phyloP scores from a whole-genome alignment of 371 early-diverging fungal species.

The Mucor plumbeus region DNA sequence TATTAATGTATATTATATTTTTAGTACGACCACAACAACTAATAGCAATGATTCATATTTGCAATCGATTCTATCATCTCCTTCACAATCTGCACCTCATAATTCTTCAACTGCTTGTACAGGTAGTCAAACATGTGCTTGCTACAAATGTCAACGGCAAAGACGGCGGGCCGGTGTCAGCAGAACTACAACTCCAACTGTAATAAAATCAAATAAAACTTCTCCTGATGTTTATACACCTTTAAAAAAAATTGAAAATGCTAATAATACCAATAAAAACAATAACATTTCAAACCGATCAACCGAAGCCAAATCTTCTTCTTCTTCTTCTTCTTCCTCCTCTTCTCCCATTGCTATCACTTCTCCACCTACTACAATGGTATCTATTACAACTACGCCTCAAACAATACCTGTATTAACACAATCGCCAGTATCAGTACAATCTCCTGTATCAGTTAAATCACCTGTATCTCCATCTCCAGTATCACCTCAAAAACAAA shows the following conservation, averaged over 20 bases:
- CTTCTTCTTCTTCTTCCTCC: slow-evolving; percentile 9
- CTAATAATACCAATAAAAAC: not conserved
- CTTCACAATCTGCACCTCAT: slow-evolving; percentile 11
- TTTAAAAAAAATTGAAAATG: slow-evolving; percentile 7
- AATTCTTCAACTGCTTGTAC: slow-evolving; percentile 25
- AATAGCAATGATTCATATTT: slow-evolving; percentile 25
- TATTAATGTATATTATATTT: slow-evolving; percentile 15
- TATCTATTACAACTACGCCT: not conserved
- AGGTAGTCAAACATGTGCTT: slow-evolving; percentile 32
- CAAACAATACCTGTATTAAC: not conserved
- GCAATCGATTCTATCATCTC: slow-evolving; percentile 30
- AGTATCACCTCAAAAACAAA: slow-evolving; percentile 10
- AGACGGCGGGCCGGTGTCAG: slow-evolving; percentile 39
- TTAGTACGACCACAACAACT: slow-evolving; percentile 12
- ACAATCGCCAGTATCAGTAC: not conserved
- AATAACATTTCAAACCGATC: slow-evolving; percentile 6
- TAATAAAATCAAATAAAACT: not conserved
- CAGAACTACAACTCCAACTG: slow-evolving; percentile 10
- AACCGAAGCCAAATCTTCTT: not conserved
- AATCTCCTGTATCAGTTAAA: slow-evolving; percentile 10
- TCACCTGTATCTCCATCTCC: not conserved
- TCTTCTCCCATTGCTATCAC: not conserved
- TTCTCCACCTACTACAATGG: not conserved
- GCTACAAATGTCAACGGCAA: slow-evolving; percentile 55
- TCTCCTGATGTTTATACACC: slow-evolving; percentile 6